Evolutionary conservation across 78 protist genomes (phyloP), one percentile per base, ranked within the genome.

Genomic region (Dictyostelium intermedium): DNA sequence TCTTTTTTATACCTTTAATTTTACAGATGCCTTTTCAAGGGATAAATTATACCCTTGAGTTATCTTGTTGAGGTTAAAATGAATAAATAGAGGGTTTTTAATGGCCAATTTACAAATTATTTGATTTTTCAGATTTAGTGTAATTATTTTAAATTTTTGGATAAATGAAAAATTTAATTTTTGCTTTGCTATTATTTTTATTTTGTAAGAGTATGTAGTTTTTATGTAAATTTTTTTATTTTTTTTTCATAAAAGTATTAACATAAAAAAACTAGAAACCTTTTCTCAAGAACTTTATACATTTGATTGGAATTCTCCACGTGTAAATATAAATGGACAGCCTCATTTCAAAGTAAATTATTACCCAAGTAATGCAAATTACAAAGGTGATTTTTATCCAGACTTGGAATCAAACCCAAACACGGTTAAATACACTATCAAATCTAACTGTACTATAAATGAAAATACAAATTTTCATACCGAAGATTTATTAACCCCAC

Each of bases 331-430:
- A 4, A 27, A 27, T 63, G 34, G 34, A 1, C 30, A 63, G 8
- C 73, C 73, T 5, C 73, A 63, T 63, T 63, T 63, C 14, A 63
- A 63, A 8, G 4, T 63, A 9, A 25, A 63, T 9, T 63, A n/a
- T 63, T 63, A 25, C n/a, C 73, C 73, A 25, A 27, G 8, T 6
- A 63, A 25, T 25, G n/a, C 73, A 23, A 63, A n/a, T 20, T 63
- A 63, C 32, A n/a, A 63, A n/a, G 73, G 73, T 63, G 73, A 63
- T 63, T 63, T 63, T 25, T 63, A 63, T 63, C 73, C 73, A 63
- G 73, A 63, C 32, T 2, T 63, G 10, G 73, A 63, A 25, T 25
- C 18, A 25, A 9, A 9, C 5, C 8, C 73, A 25, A 63, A n/a
- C 9, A n/a, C 32, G 8, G 32, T 3, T 2, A 63, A 63, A n/a